A percentile compares a stretch with the other conserved stretches of the same genome.
phyloP scores from a whole-genome alignment of 1,284 basidiomycete genomes.

The Cryptococcus sp. region DNA sequence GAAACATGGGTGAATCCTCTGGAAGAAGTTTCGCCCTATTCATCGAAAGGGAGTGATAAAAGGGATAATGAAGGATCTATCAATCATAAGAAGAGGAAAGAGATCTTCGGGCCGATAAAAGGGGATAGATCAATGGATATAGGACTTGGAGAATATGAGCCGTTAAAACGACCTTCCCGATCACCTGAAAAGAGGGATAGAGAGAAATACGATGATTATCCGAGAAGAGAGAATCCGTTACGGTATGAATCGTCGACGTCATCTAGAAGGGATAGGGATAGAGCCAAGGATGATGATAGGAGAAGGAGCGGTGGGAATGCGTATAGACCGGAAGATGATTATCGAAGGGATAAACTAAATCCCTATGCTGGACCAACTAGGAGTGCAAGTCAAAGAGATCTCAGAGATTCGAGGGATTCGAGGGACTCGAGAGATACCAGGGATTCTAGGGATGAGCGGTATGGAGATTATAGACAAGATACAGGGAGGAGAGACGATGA shows the following conservation, averaged over 20 bases:
- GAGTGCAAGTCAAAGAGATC: too few species aligned
- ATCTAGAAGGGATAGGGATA: neutral
- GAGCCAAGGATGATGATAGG: neutral
- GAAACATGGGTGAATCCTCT: neutral
- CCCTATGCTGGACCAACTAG: too few species aligned
- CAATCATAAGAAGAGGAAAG: neutral
- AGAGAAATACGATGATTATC: neutral
- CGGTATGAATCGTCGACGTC: neutral
- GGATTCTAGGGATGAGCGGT: neutral
- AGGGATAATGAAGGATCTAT: neutral
- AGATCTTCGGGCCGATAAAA: neutral
- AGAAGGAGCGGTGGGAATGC: too few species aligned
- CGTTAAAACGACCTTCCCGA: neutral
- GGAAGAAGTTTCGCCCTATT: neutral
- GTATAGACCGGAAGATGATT: too few species aligned
- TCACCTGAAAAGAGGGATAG: too few species aligned
- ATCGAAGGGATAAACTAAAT: too few species aligned
- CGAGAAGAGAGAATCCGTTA: neutral
- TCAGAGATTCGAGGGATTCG: too few species aligned
- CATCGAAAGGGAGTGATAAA: neutral
- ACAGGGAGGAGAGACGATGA: neutral
- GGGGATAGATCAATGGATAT: too few species aligned
- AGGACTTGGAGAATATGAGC: neutral
- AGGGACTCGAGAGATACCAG: too few species aligned
- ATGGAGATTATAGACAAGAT: neutral